phyloP scores from a whole-genome alignment of 2,329 filamentous ascomycete species.

The Monilinia polystroma region DNA sequence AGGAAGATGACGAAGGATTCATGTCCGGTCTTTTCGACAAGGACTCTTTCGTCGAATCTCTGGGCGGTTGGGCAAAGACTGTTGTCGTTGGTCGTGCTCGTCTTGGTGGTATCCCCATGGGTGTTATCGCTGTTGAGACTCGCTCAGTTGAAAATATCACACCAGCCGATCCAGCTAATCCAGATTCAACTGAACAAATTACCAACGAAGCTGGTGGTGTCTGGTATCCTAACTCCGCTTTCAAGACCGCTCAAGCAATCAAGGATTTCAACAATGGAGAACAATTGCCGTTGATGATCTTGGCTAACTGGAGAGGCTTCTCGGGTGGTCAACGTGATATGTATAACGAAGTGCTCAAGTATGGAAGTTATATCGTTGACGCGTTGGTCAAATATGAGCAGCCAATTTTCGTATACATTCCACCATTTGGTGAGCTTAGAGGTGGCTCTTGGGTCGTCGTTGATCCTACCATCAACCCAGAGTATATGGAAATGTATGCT shows the following conservation, averaged over 20 bases:
- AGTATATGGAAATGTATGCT: slow-evolving; percentile 99
- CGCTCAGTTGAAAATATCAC: slow-evolving; percentile 95
- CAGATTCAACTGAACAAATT: slow-evolving; percentile 96
- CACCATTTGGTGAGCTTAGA: slow-evolving; percentile 92
- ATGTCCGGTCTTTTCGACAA: slow-evolving; percentile 92
- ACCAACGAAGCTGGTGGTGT: slow-evolving; percentile 95
- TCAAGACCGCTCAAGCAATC: slow-evolving; percentile 99
- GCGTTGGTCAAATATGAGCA: slow-evolving; percentile 98
- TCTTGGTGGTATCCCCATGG: slow-evolving; percentile 94
- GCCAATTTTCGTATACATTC: slow-evolving; percentile 98
- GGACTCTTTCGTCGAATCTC: slow-evolving; percentile 93
- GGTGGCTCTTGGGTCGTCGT: slow-evolving; percentile 99
- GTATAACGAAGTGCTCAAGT: slow-evolving; percentile 99
- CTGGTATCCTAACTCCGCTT: slow-evolving; percentile 99
- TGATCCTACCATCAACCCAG: slow-evolving; percentile 95
- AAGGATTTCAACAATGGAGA: slow-evolving; percentile 99
- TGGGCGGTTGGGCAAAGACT: slow-evolving; percentile 95
- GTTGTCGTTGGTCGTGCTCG: slow-evolving; percentile 96
- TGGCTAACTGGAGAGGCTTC: slow-evolving; percentile 99
- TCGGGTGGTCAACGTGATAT: slow-evolving; percentile 98
- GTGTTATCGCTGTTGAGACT: slow-evolving; percentile 96
- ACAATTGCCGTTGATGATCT: slow-evolving; percentile 96
- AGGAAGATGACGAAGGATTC: slow-evolving; percentile 77
- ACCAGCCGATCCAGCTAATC: slow-evolving; percentile 94
- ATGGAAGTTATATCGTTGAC: slow-evolving; percentile 98